A percentile compares a stretch with the other conserved stretches of the same genome.
These are phyloP conservation scores for Aspergillus proliferans DNA, from an alignment of 2,329 filamentous ascomycete genomes.

Conservation along the genomic window DNA sequence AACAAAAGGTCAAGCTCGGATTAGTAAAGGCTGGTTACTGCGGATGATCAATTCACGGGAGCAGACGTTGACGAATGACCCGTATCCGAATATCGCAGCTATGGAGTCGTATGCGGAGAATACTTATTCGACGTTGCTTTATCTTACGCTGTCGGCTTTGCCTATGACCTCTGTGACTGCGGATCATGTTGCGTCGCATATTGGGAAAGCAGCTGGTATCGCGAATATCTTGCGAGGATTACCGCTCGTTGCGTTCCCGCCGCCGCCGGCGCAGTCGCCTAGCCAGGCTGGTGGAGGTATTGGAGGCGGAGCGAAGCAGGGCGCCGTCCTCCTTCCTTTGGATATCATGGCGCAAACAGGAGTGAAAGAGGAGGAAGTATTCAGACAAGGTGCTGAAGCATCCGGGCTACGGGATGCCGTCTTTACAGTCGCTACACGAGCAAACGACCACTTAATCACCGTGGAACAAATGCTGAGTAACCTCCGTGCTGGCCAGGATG, in stretches of 20 bases:
- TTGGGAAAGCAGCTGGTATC: conserved; percentile 90
- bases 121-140: conserved; percentile 88
- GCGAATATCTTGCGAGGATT: conserved; percentile 78
- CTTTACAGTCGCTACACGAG: conserved; percentile 85
- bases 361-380: conserved; percentile 82
- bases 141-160: conserved; percentile 73
- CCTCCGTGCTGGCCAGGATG: conserved; percentile 63
- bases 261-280: conserved; percentile 52
- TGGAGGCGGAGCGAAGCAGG: conserved; percentile 43
- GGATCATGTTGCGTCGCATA: conserved; percentile 89
- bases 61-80: conserved; percentile 74
- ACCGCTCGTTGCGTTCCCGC: conserved; percentile 76
- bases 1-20: conserved; percentile 42
- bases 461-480: conserved; percentile 85
- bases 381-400: conserved; percentile 71
- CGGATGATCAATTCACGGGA: conserved; percentile 76
- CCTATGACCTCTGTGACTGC: conserved; percentile 75
- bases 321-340: conserved; percentile 71
- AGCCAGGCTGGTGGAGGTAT: conserved; percentile 35
- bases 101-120: conserved; percentile 89
- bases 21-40: conserved; percentile 66
- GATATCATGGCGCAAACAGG: conserved; percentile 81
- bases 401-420: conserved; percentile 80
- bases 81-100: conserved; percentile 65
- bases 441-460: conserved; percentile 93